These are phyloP conservation scores for Jacaranda copaia DNA, from an alignment of 257 asterid genomes.

Conservation along the genomic window DNA sequence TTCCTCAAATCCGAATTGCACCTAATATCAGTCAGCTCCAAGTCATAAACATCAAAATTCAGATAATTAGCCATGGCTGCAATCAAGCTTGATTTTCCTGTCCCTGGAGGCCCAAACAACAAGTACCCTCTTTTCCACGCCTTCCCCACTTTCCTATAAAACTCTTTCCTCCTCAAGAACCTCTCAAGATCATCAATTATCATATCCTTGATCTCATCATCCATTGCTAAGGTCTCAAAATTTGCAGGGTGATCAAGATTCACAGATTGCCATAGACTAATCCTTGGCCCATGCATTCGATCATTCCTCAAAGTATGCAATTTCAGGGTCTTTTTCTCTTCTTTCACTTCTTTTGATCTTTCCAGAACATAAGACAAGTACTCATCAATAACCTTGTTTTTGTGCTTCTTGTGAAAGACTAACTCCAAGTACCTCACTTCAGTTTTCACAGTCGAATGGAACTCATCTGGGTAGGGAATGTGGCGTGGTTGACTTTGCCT, in stretches of 20 bases:
- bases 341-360: conserved; percentile 37
- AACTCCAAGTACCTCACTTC: conserved; percentile 42
- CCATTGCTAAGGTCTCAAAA: conserved; percentile 68
- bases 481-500: conserved; percentile 18
- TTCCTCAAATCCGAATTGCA: conserved; percentile 55
- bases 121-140: conserved; percentile 88
- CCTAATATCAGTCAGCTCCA: conserved; percentile 61
- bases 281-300: conserved; percentile 5
- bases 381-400: conserved; percentile 37
- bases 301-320: conserved; percentile 40
- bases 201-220: conserved; percentile 40
- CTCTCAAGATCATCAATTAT: conserved; percentile 56
- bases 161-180: conserved; percentile 62
- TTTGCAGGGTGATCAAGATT: conserved; percentile 72
- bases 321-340: conserved; percentile 46
- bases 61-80: conserved; percentile 81
- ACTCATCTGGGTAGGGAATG: not conserved
- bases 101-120: conserved; percentile 87
- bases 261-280: conserved; percentile 48
- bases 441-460: conserved; percentile 4
- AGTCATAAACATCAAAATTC: conserved; percentile 70
- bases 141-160: conserved; percentile 64
- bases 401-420: conserved; percentile 48
- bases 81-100: conserved; percentile 84
- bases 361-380: conserved; percentile 62